phyloP scores from a whole-genome alignment of 176 grass and related monocot genomes.

The Secale cereale region DNA sequence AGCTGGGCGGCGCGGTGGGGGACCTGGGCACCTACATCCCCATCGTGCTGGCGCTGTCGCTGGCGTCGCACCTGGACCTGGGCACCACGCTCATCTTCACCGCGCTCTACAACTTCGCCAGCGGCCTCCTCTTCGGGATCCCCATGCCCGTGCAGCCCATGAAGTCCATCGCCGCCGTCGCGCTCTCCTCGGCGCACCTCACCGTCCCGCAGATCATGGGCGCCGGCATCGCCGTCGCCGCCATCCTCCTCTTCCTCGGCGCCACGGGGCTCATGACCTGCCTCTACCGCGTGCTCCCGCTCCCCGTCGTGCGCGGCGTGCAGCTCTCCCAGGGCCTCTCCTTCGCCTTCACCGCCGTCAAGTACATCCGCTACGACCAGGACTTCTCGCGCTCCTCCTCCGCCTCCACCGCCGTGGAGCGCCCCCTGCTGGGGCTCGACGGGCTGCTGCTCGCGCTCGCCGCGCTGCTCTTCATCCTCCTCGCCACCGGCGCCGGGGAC shows the following conservation, averaged over 20 bases:
- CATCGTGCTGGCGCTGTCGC: slow-evolving; percentile 68
- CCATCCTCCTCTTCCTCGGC: slow-evolving; percentile 66
- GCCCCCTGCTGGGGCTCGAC: slow-evolving; percentile 67
- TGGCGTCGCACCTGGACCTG: slow-evolving; percentile 63
- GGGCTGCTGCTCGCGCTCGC: slow-evolving; percentile 64
- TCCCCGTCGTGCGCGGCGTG: slow-evolving; percentile 79
- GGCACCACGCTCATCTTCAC: slow-evolving; percentile 88
- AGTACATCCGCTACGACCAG: slow-evolving; percentile 80
- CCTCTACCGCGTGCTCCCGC: slow-evolving; percentile 68
- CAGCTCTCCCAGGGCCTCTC: slow-evolving; percentile 86
- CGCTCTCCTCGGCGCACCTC: slow-evolving; percentile 70
- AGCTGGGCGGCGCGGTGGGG: slow-evolving; percentile 4
- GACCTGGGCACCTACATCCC: slow-evolving; percentile 9
- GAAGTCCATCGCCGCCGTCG: slow-evolving; percentile 92
- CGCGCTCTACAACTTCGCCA: slow-evolving; percentile 78
- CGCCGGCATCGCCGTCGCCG: slow-evolving; percentile 61
- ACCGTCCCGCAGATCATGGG: slow-evolving; percentile 77
- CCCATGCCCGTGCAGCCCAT: slow-evolving; percentile 97
- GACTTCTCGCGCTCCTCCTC: slow-evolving; percentile 66
- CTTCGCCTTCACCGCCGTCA: slow-evolving; percentile 81
- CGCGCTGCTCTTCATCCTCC: slow-evolving; percentile 71
- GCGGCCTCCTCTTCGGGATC: slow-evolving; percentile 77
- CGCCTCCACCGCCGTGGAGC: slow-evolving; percentile 38
- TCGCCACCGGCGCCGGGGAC: slow-evolving; percentile 64
- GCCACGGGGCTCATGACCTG: slow-evolving; percentile 69